Base-by-base conservation (phyloP, 2,329 filamentous ascomycete species). In the Leptographium wingfieldii region DNA sequence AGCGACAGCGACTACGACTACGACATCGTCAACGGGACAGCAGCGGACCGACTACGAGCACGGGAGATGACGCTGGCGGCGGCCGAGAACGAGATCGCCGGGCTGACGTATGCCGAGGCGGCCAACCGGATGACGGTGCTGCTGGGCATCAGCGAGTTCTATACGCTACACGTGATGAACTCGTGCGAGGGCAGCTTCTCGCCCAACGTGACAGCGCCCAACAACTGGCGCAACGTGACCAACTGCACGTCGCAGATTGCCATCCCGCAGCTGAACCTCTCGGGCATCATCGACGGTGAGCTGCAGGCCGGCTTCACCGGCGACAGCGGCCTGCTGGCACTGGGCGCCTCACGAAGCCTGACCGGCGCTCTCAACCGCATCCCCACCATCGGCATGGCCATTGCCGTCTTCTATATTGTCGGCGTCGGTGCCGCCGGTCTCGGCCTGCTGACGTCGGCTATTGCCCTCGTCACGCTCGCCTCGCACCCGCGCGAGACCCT, bases 321-420 rank as follows among this genome's bases (percentile, higher is more conserved):
- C 25, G 62, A 74, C 59, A 63, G 80, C 63, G 75, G 72, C 59
- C 69, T 79, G 25, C 70, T 71, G 63, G 73, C 77, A 56, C 69
- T 82, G n/a, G 67, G 74, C 61, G 74, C 76, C 66, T 74, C 75
- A 16, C 63, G 73, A 7, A 70, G 70, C 38, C 72, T 83, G 60
- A 72, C 76, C 61, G 68, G 75, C 51, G 73, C 74, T n/a, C 67
- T 83, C 64, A 71, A 78, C 68, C 68, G 72, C n/a, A 69, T 82
- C 66, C 80, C 81, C 66, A 67, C 68, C 19, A 70, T 74, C n/a
- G 72, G 81, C 5, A 68, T 77, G n/a, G 74, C 71, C 31, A 68
- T 79, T 55, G 77, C 78, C 66, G 69, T 79, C 56, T 68, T 82
- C 60, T 81, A 77, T 67, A 73, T 77, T 49, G 63, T 81, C 1